These are phyloP conservation scores for Fusarium sp. DNA, from an alignment of 2,329 filamentous ascomycete species.

Conservation along the genomic window DNA sequence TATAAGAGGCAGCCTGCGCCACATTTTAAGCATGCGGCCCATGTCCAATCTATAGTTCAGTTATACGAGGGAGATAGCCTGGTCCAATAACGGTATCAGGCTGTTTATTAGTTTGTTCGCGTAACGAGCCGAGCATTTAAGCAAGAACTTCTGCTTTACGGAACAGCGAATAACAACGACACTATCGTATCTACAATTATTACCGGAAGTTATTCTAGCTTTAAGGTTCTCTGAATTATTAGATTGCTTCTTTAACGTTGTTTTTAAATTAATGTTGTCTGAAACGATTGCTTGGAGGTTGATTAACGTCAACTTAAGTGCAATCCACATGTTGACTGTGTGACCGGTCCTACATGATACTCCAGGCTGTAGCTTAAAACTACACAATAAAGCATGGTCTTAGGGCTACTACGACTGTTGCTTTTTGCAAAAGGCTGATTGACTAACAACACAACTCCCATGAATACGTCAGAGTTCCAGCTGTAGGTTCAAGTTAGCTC, in stretches of 20 bases:
- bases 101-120: background rate
- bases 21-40: background rate
- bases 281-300: too few relatives aligned
- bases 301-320: too few relatives aligned
- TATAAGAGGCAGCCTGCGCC: background rate
- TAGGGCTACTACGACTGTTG: background rate
- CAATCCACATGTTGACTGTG: too few relatives aligned
- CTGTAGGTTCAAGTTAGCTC: background rate
- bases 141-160: slow-evolving; percentile 11
- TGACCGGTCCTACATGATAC: too few relatives aligned
- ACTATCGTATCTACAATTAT: background rate
- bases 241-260: too few relatives aligned
- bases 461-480: background rate
- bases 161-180: slow-evolving; percentile 1
- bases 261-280: too few relatives aligned
- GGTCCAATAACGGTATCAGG: background rate
- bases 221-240: background rate
- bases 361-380: too few relatives aligned
- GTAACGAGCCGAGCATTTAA: background rate
- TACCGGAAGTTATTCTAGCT: background rate
- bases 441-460: background rate
- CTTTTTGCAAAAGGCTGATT: background rate
- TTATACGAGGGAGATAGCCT: slow-evolving; percentile 9
- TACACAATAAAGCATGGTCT: too few relatives aligned
- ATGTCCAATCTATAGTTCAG: background rate